Base-by-base conservation (phyloP, 1,139 yeast genomes). In the Lodderomyces orthopsilosis region DNA sequence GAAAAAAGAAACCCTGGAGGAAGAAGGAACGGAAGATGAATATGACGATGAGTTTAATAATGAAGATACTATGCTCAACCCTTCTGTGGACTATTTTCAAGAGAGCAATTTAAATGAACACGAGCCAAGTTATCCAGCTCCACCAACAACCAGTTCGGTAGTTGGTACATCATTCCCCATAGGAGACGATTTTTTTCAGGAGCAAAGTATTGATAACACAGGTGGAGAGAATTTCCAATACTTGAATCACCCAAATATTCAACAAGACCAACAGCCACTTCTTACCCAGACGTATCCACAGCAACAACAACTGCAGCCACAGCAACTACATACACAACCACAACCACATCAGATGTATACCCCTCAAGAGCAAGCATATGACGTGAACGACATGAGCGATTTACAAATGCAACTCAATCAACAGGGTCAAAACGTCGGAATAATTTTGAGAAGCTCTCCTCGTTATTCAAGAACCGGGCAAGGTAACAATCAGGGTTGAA, bases 391-490 rank as follows among this genome's bases (percentile, higher is more conserved):
- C 15, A 21, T 19, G 26, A 34, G 26, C 12, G 37, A 34, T 14
- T 17, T 22, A n/a, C 38, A 36, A 17, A 18, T 28, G 26, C 35
- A 28, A 12, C 34, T 27, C 12, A 32, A 28, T n/a, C 41, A 38
- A 13, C 36, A 17, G 18, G 38, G 28, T 2, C 38, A 26, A 10
- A 32, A 32, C 19, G 38, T 36, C 4, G 38, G 28, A 6, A 15
- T 36, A 18, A 12, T 36, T n/a, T 13, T 36, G n/a, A 23, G 19
- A n/a, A 36, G 38, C 21, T 36, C 38, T 18, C 38, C 17, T 21
- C 26, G 17, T 4, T 27, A 27, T 27, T 27, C 32, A n/a, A n/a
- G 32, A 27, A 27, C 32, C 10, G 32, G 17, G 4, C 32, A 27
- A 17, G 32, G 17, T 10, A 5, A 27, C 10, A 4, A 5, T 13